Conservation (phyloP, 2,329 filamentous ascomycete genomes). For the Nemania sp. region DNA sequence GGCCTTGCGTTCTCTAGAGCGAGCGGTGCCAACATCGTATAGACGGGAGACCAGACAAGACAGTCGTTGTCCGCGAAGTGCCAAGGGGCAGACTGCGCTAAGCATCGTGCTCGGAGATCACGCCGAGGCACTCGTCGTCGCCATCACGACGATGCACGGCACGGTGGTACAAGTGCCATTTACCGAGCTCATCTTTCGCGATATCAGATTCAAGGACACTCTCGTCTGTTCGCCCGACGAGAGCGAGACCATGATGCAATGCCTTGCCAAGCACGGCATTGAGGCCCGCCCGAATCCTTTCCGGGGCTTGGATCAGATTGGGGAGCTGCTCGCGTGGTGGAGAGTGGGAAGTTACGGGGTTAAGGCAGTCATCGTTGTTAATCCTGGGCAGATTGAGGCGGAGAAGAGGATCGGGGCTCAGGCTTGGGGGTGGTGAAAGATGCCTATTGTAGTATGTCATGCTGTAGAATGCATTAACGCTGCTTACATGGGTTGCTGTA, state of each 20-base stretch:
- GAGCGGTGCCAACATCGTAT: slow-evolving; percentile 66
- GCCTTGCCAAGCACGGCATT: slow-evolving; percentile 60
- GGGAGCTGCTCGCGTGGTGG: slow-evolving; percentile 62
- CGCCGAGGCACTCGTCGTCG: slow-evolving; percentile 62
- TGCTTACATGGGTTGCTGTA: background rate
- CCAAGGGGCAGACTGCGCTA: slow-evolving; percentile 61
- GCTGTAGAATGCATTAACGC: slow-evolving; percentile 15
- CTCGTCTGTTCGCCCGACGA: slow-evolving; percentile 58
- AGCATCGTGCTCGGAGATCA: slow-evolving; percentile 63
- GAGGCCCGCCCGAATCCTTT: slow-evolving; percentile 64
- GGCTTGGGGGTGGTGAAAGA: slow-evolving; percentile 24
- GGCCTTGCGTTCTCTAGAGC: slow-evolving; percentile 58
- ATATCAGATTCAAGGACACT: slow-evolving; percentile 48
- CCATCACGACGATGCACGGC: slow-evolving; percentile 70
- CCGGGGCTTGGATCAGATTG: slow-evolving; percentile 63
- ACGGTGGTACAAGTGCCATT: slow-evolving; percentile 70
- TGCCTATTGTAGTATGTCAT: background rate
- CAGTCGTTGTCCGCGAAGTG: slow-evolving; percentile 61
- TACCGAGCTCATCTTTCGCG: slow-evolving; percentile 59
- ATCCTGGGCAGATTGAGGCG: slow-evolving; percentile 54
- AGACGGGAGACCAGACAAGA: slow-evolving; percentile 63
- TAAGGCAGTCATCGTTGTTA: slow-evolving; percentile 66
- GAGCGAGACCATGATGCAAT: slow-evolving; percentile 60
- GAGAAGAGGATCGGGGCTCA: slow-evolving; percentile 41
- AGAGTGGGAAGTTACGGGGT: slow-evolving; percentile 65